These are phyloP conservation scores for Hypoxylon lienhwacheense DNA, from an alignment of 495 filamentous ascomycete species.

Conservation along the genomic window DNA sequence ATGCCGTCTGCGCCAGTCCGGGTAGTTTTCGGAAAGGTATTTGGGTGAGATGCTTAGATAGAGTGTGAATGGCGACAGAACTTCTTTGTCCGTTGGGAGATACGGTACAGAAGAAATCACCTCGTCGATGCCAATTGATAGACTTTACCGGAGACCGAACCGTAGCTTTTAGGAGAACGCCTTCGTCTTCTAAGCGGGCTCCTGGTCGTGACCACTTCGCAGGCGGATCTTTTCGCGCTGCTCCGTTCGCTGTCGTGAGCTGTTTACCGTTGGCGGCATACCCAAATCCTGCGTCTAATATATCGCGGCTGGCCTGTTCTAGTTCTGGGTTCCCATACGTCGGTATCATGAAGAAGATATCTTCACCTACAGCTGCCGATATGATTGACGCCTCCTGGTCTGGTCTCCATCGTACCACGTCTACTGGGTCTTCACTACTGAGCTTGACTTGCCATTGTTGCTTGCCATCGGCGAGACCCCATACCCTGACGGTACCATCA, in stretches of 20 bases:
- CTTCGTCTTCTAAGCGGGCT: constrained; percentile 69
- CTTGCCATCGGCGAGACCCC: constrained; percentile 84
- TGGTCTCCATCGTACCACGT: constrained; percentile 88
- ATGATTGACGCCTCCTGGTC: constrained; percentile 78
- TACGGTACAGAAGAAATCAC: constrained; percentile 92
- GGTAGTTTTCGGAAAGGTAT: constrained; percentile 87
- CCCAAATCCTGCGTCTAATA: constrained; percentile 86
- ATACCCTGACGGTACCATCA: constrained; percentile 88
- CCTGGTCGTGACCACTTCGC: constrained; percentile 83
- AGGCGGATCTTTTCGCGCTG: constrained; percentile 69
- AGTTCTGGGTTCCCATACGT: constrained; percentile 67
- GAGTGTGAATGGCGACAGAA: constrained; percentile 93
- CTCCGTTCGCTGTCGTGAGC: constrained; percentile 53
- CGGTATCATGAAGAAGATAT: constrained; percentile 80
- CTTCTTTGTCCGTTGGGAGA: constrained; percentile 74
- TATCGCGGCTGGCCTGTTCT: constrained; percentile 69
- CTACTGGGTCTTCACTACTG: constrained; percentile 79
- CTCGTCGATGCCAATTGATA: constrained; percentile 91
- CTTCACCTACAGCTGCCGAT: constrained; percentile 79
- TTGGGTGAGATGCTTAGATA: constrained; percentile 92
- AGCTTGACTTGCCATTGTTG: constrained; percentile 84
- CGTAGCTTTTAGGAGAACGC: constrained; percentile 74
- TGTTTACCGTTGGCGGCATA: constrained; percentile 73
- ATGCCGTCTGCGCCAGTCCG: constrained; percentile 82
- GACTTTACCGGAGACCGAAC: constrained; percentile 84